Conservation (phyloP, 768 basidiomycete species). For the Collybiopsis luxurians region DNA sequence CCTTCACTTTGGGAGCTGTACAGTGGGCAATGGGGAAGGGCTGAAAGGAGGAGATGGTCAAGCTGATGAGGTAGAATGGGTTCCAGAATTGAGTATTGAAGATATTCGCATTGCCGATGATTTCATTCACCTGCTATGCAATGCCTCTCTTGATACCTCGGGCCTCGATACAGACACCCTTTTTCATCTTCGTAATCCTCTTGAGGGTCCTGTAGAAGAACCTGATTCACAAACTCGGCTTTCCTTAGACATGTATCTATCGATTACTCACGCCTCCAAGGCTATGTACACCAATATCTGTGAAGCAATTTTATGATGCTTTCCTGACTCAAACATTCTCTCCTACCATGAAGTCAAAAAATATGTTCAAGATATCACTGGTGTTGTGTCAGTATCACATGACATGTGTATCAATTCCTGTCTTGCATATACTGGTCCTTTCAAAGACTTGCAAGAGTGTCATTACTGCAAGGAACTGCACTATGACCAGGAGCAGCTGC, state of each 20-base stretch:
- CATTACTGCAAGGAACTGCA: slow-evolving; percentile 25
- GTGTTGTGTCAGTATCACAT: slow-evolving; percentile 28
- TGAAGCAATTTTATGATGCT: slow-evolving; percentile 17
- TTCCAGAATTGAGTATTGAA: slow-evolving; percentile 10
- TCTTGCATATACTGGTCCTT: slow-evolving; percentile 37
- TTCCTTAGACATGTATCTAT: slow-evolving; percentile 31
- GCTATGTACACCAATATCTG: slow-evolving; percentile 24
- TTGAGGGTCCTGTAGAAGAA: slow-evolving; percentile 12
- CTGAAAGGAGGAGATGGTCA: too few species aligned
- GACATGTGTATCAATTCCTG: slow-evolving; percentile 46
- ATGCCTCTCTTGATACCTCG: slow-evolving; percentile 24
- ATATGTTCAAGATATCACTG: slow-evolving; percentile 24
- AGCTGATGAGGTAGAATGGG: not conserved
- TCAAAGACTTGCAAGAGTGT: slow-evolving; percentile 25
- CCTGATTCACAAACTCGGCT: slow-evolving; percentile 23
- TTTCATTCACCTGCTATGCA: slow-evolving; percentile 19
- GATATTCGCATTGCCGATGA: slow-evolving; percentile 15
- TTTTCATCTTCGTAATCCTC: slow-evolving; percentile 25
- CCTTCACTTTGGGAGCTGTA: too few species aligned
- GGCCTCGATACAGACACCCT: slow-evolving; percentile 17
- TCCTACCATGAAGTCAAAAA: slow-evolving; percentile 28
- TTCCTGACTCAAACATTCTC: slow-evolving; percentile 25
- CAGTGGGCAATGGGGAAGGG: too few species aligned
- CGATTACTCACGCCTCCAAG: slow-evolving; percentile 25
- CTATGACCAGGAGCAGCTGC: slow-evolving; percentile 19